Base-by-base conservation (phyloP, 1,139 yeast species). In the Suhomyces bolitotheri region DNA sequence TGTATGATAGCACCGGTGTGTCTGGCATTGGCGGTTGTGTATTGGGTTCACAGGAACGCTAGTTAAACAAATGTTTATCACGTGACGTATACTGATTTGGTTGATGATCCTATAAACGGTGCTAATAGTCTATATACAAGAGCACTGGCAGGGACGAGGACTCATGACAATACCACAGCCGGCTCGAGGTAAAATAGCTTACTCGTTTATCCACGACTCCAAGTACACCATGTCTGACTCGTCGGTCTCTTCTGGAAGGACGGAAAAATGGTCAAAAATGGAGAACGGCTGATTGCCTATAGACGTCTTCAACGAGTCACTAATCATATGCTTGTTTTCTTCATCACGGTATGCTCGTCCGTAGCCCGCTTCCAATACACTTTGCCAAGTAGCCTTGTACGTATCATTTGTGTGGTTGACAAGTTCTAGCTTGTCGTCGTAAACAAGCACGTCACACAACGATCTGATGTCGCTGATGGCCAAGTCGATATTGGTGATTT, bases 381-480 rank as follows among this genome's bases (percentile, higher is more conserved):
- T 76, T 41, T 69, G 80, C 66, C 81, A 70, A 2, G 84, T 76
- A 1, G 79, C 80, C 47, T 67, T 74, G 50, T 76, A 80, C 33
- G 76, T 71, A 43, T 78, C 82, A 25, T 70, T 58, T 3, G 72
- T 62, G 39, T 58, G 61, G 20, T 50, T 49, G 2, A 80, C 70
- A 38, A 75, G 66, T 54, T 89, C 97, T 37, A 92, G 59, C 57
- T 83, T 85, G 53, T 88, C 96, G 51, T 92, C 98, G 58, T 73
- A 88, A 2, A 85, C 80, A 30, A 92, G 66, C 12, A 92, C 97
- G 46, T 89, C 95, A 59, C 97, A 89, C 16, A 92, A 67, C 0
- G 94, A 71, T 38, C 90, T 71, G 38, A 94, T 80, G 55, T 92
- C 96, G 27, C 77, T 71, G 21, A 77, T 66, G 3, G 80, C 80